These are phyloP conservation scores for Chaetomiaceae sp. DNA, from an alignment of 2,329 filamentous ascomycete species.

Conservation along the genomic window DNA sequence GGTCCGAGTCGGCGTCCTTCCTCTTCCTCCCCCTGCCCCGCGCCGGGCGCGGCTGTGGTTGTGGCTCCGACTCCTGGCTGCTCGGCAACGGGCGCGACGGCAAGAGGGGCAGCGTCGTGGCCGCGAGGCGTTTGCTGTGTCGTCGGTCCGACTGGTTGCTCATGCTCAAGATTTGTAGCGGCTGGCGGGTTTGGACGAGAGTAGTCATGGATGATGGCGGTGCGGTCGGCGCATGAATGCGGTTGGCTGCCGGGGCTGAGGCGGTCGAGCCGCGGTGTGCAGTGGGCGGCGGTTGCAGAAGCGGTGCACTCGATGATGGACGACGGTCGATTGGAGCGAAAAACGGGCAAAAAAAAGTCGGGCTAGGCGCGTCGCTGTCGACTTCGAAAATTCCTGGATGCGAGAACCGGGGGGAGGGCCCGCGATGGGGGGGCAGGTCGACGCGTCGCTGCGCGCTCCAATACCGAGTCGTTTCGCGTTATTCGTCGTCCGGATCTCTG, in stretches of 20 bases:
- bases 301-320: no score
- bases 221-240: slow-evolving; percentile 25
- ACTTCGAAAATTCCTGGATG: no score
- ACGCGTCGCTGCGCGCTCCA: slow-evolving; percentile 23
- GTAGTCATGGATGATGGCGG: slow-evolving; percentile 63
- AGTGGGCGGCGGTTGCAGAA: no score
- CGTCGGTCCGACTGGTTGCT: slow-evolving; percentile 57
- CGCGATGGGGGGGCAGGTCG: slow-evolving; percentile 1
- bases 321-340: no score
- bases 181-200: slow-evolving; percentile 58
- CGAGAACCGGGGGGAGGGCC: no score
- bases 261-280: neutral
- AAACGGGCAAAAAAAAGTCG: no score
- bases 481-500: neutral
- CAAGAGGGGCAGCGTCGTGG: slow-evolving; percentile 39
- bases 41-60: neutral
- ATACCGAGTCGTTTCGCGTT: slow-evolving; percentile 10
- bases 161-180: slow-evolving; percentile 66
- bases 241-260: neutral
- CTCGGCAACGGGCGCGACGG: slow-evolving; percentile 29
- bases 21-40: slow-evolving; percentile 8
- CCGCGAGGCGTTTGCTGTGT: slow-evolving; percentile 60
- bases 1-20: slow-evolving; percentile 13
- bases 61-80: slow-evolving; percentile 5
- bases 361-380: slow-evolving; percentile 7